phyloP scores from a whole-genome alignment of 805 yeast species.

The Ogataea paraovalis region DNA sequence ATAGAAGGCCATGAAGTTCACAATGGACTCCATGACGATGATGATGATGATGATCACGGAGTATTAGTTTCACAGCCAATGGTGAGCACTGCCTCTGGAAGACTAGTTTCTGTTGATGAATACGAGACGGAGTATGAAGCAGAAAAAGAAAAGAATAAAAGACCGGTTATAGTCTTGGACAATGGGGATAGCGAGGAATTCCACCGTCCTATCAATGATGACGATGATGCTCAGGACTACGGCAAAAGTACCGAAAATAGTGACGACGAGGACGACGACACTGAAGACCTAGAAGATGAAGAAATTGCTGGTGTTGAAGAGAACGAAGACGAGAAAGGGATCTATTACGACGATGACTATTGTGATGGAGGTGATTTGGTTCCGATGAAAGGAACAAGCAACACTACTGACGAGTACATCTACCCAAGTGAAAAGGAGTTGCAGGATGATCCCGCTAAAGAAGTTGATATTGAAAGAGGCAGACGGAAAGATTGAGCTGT shows the following conservation, averaged over 20 bases:
- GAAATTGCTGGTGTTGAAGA: conserved; percentile 25
- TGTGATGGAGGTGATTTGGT: conserved; percentile 30
- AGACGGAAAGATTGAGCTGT: conserved; percentile 10
- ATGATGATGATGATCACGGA: too few species aligned
- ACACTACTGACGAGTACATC: conserved; percentile 7
- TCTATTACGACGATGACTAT: conserved; percentile 19
- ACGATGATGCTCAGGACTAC: conserved; percentile 22
- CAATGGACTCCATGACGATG: background rate
- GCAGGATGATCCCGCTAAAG: conserved; percentile 1
- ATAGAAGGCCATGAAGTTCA: conserved; percentile 1
- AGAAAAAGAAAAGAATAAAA: conserved; percentile 1
- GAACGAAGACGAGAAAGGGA: conserved; percentile 15
- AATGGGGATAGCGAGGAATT: conserved; percentile 43
- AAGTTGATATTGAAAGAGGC: conserved; percentile 8
- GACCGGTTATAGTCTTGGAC: conserved; percentile 31
- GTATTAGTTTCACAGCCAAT: conserved; percentile 15
- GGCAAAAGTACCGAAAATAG: too few species aligned
- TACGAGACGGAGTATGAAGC: conserved; percentile 7
- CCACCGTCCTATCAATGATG: conserved; percentile 33
- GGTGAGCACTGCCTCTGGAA: background rate
- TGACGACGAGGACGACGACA: conserved; percentile 5
- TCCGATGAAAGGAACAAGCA: conserved; percentile 29
- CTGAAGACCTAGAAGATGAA: conserved; percentile 19
- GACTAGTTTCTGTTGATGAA: background rate
- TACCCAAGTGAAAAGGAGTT: conserved; percentile 3